Base-by-base conservation (phyloP, 305 asterid species). In the Nicotiana rustica region DNA sequence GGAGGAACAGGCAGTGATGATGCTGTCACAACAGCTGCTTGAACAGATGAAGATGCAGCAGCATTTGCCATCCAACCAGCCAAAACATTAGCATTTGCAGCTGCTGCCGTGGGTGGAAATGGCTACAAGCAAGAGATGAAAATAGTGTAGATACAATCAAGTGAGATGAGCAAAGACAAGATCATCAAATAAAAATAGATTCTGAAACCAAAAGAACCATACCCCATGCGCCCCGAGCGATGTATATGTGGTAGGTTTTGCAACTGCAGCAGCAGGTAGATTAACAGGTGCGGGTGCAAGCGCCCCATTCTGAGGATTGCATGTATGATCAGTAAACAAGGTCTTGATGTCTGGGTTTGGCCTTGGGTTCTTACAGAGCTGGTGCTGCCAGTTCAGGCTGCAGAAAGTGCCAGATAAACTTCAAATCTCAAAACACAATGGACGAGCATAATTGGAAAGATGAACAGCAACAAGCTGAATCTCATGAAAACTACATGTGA, bases 301-400 rank as follows among this genome's bases (percentile, higher is more conserved):
- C 81, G 98, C 89, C 78, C 98, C 98, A 86, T 92, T 94, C 78
- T 93, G 90, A 83, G 89, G 94, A 87, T 82, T 89, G 90, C 98
- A 94, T 67, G 95, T 87, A 86, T 94, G 97, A 84, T 94, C 98
- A 29, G 86, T 86, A 86, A 94, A 94, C 87, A 94, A 87, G 70
- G 97, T 94, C 86, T 92, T 94, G 71, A 94, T 94, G 90, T 94
- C 98, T 31, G 98, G 98, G 78, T 94, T 94, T 62, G 92, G 89
- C 92, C 94, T 90, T 17, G 97, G 98, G 84, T 90, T 92, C 88
- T 94, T 94, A 85, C 98, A 94, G 59, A 94, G 93, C 91, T 94
- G 98, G 90, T 94, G 98, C 88, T 94, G 98, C 98, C 98, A 94
- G 85, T 94, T 94, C 91, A 94, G 90, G 87, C 98, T 94, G 90